Base-by-base conservation (phyloP, 805 yeast species). In the Kazachstania psychrophila region DNA sequence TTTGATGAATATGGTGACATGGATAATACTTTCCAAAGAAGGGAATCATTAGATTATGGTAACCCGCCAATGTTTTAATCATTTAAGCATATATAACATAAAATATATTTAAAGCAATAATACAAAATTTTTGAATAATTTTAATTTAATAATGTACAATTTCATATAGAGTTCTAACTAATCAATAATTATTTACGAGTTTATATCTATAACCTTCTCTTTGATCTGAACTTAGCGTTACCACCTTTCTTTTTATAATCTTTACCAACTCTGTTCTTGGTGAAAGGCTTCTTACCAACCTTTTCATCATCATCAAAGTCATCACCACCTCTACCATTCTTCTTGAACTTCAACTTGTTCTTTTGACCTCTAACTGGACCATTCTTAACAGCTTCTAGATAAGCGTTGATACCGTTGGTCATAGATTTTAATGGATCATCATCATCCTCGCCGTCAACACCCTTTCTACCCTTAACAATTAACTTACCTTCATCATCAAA, bases 331-430 rank as follows among this genome's bases (percentile, higher is more conserved):
- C 68, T 66, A 37, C 69, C 67, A 34, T 75, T 71, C 57, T 80
- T 77, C 64, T 81, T 84, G 66, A 76, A 89, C 64, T 87, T 89
- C 70, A 89, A 73, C 65, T 77, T 86, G 61, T 88, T 88, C 65
- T 75, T 77, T 67, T 85, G 96, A 40, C 96, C 96, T 61, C 95
- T 79, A 3, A 87, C 77, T 22, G 97, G 97, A 17, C 92, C 96
- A 49, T 81, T 83, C 58, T 75, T 80, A 17, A 92, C 86, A 6
- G 98, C 98, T 44, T 87, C 96, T 46, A 87, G 73, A 58, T 92
- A 92, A 0, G 96, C 97, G 54, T 83, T 83, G 46, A 89, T 74
- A 13, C 96, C 94, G 31, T 63, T 62, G 4, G 70, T 64, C 27
- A 68, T 62, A 12, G 67, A 45, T 37, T 58, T 54, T 41, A 70